Evolutionary conservation across 75 land plant genomes (phyloP), one percentile per base, ranked within the genome.

Genomic region (Pinus taeda): DNA sequence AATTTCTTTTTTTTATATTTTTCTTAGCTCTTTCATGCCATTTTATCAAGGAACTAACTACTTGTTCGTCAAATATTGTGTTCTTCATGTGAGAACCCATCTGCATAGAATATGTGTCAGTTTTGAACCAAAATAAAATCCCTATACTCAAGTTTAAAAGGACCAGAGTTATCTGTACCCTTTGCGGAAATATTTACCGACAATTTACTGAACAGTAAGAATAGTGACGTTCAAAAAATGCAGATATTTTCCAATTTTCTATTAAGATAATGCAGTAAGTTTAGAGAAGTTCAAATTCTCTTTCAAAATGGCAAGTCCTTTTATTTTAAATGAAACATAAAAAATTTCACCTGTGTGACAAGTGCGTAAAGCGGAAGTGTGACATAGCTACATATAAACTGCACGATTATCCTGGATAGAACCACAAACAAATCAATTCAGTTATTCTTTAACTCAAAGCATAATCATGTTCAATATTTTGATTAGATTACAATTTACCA

Each of bases 351-450:
- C 81, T 91, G 93, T 56, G 89, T 86, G 3, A 92, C 92, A 75
- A 92, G 75, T 58, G 93, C 85, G 71, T 92, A 90, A 9, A 87
- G 88, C 26, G 93, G 93, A 76, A 92, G 82, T 17, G 93, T 92
- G 74, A 81, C 83, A 74, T 81, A 85, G 82, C 90, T 90, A 82
- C 92, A 92, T 15, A 89, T 20, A 58, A 89, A 64, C 42, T 86
- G 91, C 42, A 87, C 77, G 60, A 13, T 36, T 0, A 33, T 14
- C 62, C 75, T 74, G 29, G 17, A 59, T 14, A n/a, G 21, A 57
- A 17, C 15, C 17, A 74, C 67, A 45, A 76, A 42, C 75, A 70
- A 73, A 13, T 24, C 30, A 39, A 14, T 20, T 20, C 2, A 69
- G 71, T 8, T 24, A 4, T 39, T 69, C 18, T 18, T 39, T 11